Conservation (phyloP, 306 rosid genomes). For the Myrica gale region DNA sequence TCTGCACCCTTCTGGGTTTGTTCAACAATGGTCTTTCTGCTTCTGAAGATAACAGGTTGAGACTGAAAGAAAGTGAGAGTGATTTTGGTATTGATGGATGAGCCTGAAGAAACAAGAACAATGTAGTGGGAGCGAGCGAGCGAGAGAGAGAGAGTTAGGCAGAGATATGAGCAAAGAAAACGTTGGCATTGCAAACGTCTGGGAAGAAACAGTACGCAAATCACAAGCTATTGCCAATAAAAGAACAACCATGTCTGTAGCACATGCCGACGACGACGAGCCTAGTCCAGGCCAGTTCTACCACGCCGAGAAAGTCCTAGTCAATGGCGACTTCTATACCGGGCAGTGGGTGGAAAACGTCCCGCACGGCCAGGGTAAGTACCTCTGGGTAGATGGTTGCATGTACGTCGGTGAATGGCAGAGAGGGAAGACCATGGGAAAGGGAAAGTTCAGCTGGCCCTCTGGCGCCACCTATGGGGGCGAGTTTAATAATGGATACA, state of each 20-base stretch:
- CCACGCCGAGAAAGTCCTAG: constrained; percentile 51
- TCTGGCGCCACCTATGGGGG: constrained; percentile 91
- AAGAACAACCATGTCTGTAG: constrained; percentile 67
- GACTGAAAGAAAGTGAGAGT: background rate
- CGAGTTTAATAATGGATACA: constrained; percentile 58
- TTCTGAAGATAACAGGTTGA: constrained; percentile 23
- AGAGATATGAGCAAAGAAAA: constrained; percentile 73
- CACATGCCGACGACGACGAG: constrained; percentile 77
- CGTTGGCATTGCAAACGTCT: constrained; percentile 51
- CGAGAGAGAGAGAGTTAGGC: constrained; percentile 30
- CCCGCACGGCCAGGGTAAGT: constrained; percentile 85
- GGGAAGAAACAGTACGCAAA: constrained; percentile 69
- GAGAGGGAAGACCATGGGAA: constrained; percentile 60
- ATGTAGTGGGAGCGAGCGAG: constrained; percentile 14
- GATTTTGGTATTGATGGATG: constrained; percentile 44
- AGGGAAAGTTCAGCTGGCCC: constrained; percentile 91
- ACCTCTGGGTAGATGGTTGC: constrained; percentile 89
- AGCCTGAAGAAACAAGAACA: constrained; percentile 30
- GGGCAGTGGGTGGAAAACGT: constrained; percentile 59
- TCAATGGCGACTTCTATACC: constrained; percentile 76
- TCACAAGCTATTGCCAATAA: constrained; percentile 58
- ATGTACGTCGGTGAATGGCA: constrained; percentile 87
- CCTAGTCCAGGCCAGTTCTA: constrained; percentile 40
- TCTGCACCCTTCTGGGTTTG: constrained; percentile 36
- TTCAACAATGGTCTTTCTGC: constrained; percentile 21